Evolutionary conservation across 2,329 filamentous ascomycete genomes (phyloP), one percentile per base, ranked within the genome.

Genomic region (Colletotrichum somersetense): DNA sequence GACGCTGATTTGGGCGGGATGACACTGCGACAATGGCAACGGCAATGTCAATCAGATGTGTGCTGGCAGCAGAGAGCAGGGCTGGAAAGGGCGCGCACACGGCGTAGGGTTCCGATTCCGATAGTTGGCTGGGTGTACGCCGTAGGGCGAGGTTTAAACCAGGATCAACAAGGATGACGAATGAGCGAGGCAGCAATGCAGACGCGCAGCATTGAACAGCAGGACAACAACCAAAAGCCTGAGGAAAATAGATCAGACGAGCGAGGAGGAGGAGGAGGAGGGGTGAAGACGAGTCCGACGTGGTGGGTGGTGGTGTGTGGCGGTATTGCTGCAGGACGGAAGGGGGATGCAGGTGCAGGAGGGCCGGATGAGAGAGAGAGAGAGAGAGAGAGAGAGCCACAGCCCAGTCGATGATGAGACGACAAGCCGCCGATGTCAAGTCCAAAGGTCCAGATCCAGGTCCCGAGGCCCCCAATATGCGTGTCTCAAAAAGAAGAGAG

Each of bases 381-480:
- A 61, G 42, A 46, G 63, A 50, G 50, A 46, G 64, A 52, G 38
- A 40, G 38, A 40, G 38, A 44, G 16, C 7, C 16, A 1, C 6
- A 46, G 44, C 42, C 42, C 42, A 44, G 52, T 63, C 64, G 35
- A 35, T 44, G 52, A 72, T 68, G 59, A 68, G 69, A 69, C 59
- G 53, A 69, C 65, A 72, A 72, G 58, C 69, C 65, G 69, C 65
- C 69, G 65, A 72, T 56, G 65, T 64, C 57, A 62, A 50, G 38
- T 53, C 12, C 48, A 56, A 58, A n/a, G 57, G 40, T 50, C 56
- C 26, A 44, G 57, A 56, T 42, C 38, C 62, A 64, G 62, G 58
- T 62, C 46, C 18, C 30, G 38, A 59, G 65, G 65, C 44, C 46
- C 44, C 57, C 58, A 35, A 68, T 42, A 64, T 68, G 65, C 46